Conservation (phyloP, 192 early-diverging fungal genomes). For the Backusella psychrophila region DNA sequence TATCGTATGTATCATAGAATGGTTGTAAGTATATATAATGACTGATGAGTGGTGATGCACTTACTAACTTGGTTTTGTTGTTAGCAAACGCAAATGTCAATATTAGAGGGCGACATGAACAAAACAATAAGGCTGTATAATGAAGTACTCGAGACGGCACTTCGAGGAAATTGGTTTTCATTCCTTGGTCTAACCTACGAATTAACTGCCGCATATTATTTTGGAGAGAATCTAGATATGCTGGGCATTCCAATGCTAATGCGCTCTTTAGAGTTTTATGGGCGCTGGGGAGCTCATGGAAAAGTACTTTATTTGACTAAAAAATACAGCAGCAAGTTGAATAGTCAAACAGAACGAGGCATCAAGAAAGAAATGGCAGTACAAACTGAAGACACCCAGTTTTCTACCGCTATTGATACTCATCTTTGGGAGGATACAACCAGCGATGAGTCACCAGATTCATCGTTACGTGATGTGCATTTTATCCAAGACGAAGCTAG, state of each 20-base stretch:
- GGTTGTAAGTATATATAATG: slow-evolving; percentile 15
- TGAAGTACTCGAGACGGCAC: slow-evolving; percentile 4
- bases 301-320: slow-evolving; percentile 16
- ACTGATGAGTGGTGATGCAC: too few relatives aligned
- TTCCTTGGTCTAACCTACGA: slow-evolving; percentile 22
- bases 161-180: slow-evolving; percentile 17
- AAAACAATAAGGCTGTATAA: slow-evolving; percentile 4
- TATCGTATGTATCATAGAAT: slow-evolving; percentile 25
- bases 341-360: background rate
- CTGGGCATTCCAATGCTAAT: slow-evolving; percentile 11
- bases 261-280: slow-evolving; percentile 11
- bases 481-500: background rate
- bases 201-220: slow-evolving; percentile 16
- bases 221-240: slow-evolving; percentile 8
- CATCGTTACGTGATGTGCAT: background rate
- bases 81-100: slow-evolving; percentile 19
- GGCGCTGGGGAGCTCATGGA: slow-evolving; percentile 21
- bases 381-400: slow-evolving; percentile 16
- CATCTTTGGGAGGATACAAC: slow-evolving; percentile 6
- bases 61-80: background rate
- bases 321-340: background rate
- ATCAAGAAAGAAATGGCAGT: background rate
- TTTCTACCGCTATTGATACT: background rate
- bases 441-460: slow-evolving; percentile 9
- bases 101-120: slow-evolving; percentile 11